Evolutionary conservation across 768 basidiomycete species (phyloP), one percentile per base, ranked within the genome.

Genomic region (Mycena haematopus): DNA sequence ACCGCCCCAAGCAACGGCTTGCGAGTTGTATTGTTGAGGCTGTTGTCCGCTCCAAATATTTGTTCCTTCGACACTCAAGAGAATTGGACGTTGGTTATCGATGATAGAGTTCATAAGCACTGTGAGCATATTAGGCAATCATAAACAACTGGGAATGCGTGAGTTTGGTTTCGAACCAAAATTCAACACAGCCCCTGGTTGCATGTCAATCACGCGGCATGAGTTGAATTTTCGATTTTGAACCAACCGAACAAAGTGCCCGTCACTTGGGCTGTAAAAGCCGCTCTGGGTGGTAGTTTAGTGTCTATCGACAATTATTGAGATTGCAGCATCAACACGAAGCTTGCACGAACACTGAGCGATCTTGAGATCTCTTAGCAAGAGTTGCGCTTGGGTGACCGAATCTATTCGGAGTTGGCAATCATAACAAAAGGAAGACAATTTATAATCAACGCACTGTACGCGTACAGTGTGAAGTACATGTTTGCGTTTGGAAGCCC

Each of bases 31-130:
- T 67, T 79, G 77, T 68, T 82, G 82, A 8, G 77, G 76, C 55
- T 83, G 80, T 67, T 80, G 80, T 6, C 82, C 82, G 51, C 74
- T 77, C 77, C 78, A 84, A 31, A 84, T 78, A 65, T 84, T 82
- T 1, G 86, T 86, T 35, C 86, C 86, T 66, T 88, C 76, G 0
- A 84, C 79, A 6, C 80, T 82, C 25, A 87, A 72, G 5, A 89
- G 71, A 27, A 84, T 82, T 0, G 79, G 77, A 0, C 79, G 76
- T 50, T 86, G 83, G 42, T 72, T 78, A 52, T 78, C 76, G 68
- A 89, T 79, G 60, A 89, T 84, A 1, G 80, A 79, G 64, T 84
- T 86, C 86, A 87, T 86, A 54, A 89, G 68, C 46, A 86, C 81
- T 73, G 75, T 62, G 51, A 25, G 40, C n/a, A 51, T 36, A 5